A percentile compares a stretch with the other conserved stretches of the same genome.
Conservation (phyloP, 2,329 filamentous ascomycete species). For the Remersonia thermophila region DNA sequence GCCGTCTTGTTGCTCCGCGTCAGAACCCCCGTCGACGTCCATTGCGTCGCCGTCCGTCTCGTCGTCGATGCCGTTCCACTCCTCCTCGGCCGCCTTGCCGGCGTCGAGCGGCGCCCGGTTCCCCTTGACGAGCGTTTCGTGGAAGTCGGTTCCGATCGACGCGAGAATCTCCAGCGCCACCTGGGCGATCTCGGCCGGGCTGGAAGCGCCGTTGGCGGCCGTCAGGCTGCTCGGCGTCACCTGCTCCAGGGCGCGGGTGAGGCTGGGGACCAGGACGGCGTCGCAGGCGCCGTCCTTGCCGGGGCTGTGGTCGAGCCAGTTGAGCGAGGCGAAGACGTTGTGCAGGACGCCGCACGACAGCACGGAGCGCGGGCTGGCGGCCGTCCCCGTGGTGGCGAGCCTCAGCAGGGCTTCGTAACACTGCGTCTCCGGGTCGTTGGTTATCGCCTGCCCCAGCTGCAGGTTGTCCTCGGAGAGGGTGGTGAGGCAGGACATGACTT, state of each 20-base stretch:
- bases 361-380: conserved; percentile 33
- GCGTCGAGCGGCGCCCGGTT: conserved; percentile 22
- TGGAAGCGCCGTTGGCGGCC: conserved; percentile 26
- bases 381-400: conserved; percentile 28
- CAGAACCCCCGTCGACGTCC: conserved; percentile 24
- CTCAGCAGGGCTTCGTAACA: conserved; percentile 38
- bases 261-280: conserved; percentile 34
- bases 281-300: conserved; percentile 38
- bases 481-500: conserved; percentile 43
- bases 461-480: conserved; percentile 49
- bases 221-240: conserved; percentile 18
- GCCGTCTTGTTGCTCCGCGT: not conserved
- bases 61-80: conserved; percentile 28
- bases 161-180: conserved; percentile 50
- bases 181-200: conserved; percentile 35
- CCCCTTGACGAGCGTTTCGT: conserved; percentile 36
- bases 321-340: conserved; percentile 44
- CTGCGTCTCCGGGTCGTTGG: conserved; percentile 32
- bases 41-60: conserved; percentile 23
- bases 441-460: conserved; percentile 39
- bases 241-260: conserved; percentile 29
- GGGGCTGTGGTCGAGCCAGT: conserved; percentile 40
- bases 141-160: conserved; percentile 49
- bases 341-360: conserved; percentile 50
- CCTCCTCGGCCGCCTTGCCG: conserved; percentile 14